Base-by-base conservation (phyloP, 345 rosid genomes). In the sweet orange (Citrus sinensis) region DNA sequence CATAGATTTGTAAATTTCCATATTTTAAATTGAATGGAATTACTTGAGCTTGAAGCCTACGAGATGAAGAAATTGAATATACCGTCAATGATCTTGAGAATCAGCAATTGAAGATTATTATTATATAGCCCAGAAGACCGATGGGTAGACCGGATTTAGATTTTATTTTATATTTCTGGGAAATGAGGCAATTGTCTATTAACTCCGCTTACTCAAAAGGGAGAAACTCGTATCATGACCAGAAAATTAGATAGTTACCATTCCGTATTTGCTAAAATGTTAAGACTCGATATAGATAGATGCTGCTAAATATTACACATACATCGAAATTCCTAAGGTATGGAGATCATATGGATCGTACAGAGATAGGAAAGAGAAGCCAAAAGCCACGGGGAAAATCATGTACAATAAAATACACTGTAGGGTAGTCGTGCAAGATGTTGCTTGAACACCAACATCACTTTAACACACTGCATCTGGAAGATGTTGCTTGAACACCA, bases 391-490 rank as follows among this genome's bases (percentile, higher is more conserved):
- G 2, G 19, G 8, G 19, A 7, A 30, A 42, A 75, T 9, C 7
- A 17, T 51, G n/a, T n/a, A 34, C 11, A 13, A 42, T 5, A 49
- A 65, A 65, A 19, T 35, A 29, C 10, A 0, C 46, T 2, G 32
- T 7, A 34, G 67, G 46, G 17, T 2, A 56, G 42, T 9, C 46
- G 9, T 63, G 70, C 79, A 74, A 70, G 64, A 67, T 32, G 37
- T 37, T 4, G 67, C 29, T 65, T 3, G 51, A 64, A 25, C 22
- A 67, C 51, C 27, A 17, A n/a, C 27, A 27, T 85, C 84, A 84
- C 83, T 87, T 85, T 80, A 87, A 65, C 60, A 79, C 90, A 72
- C 90, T 85, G 85, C 82, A 80, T 34, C 35, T 30, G 32, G 32
- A 74, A 70, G 64, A 67, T 32, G 37, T 37, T 4, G 67, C 29